A percentile compares a stretch with the other conserved stretches of the same genome.
Evolutionary conservation across 2,329 filamentous ascomycete genomes (phyloP).

Genomic region (Geosmithia putterillii): DNA sequence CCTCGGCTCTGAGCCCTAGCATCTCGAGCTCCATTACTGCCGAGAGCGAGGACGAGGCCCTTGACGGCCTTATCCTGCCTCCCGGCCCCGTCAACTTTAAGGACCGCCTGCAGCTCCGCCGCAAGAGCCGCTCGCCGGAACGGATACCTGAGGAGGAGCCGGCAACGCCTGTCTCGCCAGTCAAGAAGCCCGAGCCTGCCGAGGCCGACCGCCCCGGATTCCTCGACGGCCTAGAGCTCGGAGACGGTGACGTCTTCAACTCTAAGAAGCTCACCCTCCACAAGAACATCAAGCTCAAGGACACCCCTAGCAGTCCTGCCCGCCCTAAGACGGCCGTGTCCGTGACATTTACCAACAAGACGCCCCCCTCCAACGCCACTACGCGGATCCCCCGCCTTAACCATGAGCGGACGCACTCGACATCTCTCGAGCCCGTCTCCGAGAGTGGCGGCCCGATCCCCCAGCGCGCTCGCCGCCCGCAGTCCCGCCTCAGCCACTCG

Average conservation of each 20-base stretch:
- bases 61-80: slow-evolving; percentile 82
- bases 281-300: slow-evolving; percentile 83
- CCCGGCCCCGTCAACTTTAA: slow-evolving; percentile 73
- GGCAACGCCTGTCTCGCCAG: slow-evolving; percentile 11
- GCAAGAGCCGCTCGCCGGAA: slow-evolving; percentile 46
- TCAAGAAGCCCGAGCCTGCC: slow-evolving; percentile 16
- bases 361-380: slow-evolving; percentile 15
- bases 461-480: slow-evolving; percentile 46
- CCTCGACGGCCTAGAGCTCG: slow-evolving; percentile 76
- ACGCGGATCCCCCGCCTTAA: slow-evolving; percentile 73
- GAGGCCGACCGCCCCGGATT: slow-evolving; percentile 60
- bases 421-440: slow-evolving; percentile 78
- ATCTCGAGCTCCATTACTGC: slow-evolving; percentile 81
- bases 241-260: slow-evolving; percentile 70
- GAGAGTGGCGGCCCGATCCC: slow-evolving; percentile 69
- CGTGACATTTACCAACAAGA: slow-evolving; percentile 80
- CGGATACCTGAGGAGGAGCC: slow-evolving; percentile 23
- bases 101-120: slow-evolving; percentile 62
- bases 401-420: slow-evolving; percentile 58
- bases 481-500: slow-evolving; percentile 57
- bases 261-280: slow-evolving; percentile 73
- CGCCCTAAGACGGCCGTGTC: slow-evolving; percentile 68
- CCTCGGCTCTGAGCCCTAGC: slow-evolving; percentile 84
- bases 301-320: slow-evolving; percentile 55
- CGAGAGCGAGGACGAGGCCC: slow-evolving; percentile 87